Conservation (phyloP, 306 rosid genomes). For the Spatholobus suberectus region DNA sequence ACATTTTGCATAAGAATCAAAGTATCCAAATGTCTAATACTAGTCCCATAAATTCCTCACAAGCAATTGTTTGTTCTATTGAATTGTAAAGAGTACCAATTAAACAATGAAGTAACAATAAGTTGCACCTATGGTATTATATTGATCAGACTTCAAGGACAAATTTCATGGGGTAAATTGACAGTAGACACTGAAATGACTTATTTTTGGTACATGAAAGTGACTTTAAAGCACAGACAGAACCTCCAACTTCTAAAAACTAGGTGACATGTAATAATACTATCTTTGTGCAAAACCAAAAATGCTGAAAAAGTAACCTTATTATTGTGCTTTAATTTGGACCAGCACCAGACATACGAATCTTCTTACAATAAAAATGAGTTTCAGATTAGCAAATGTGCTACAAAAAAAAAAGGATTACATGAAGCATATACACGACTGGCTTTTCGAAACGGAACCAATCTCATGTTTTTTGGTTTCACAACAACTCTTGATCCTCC, state of each 20-base stretch:
- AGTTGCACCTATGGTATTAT: background rate
- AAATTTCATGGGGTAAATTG: background rate
- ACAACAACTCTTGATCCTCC: slow-evolving; percentile 71
- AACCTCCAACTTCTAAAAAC: background rate
- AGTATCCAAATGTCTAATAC: background rate
- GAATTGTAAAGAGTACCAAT: background rate
- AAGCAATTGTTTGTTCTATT: background rate
- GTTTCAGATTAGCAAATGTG: slow-evolving; percentile 8
- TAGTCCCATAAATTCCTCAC: background rate
- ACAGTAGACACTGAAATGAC: background rate
- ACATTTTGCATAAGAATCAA: background rate
- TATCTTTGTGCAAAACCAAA: slow-evolving; percentile 14
- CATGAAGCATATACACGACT: slow-evolving; percentile 68
- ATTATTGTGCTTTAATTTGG: background rate
- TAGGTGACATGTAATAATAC: background rate
- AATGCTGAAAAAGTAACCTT: background rate
- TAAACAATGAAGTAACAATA: background rate
- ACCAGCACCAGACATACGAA: background rate
- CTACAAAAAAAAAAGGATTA: slow-evolving; percentile 43
- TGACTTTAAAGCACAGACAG: background rate
- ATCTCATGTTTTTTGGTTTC: slow-evolving; percentile 54
- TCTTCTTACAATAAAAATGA: background rate
- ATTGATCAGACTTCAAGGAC: background rate
- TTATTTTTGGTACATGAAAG: background rate
- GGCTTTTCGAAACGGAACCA: slow-evolving; percentile 44